These are phyloP conservation scores for Neofusicoccum parvum DNA, from an alignment of 2,329 filamentous ascomycete genomes.

Conservation along the genomic window DNA sequence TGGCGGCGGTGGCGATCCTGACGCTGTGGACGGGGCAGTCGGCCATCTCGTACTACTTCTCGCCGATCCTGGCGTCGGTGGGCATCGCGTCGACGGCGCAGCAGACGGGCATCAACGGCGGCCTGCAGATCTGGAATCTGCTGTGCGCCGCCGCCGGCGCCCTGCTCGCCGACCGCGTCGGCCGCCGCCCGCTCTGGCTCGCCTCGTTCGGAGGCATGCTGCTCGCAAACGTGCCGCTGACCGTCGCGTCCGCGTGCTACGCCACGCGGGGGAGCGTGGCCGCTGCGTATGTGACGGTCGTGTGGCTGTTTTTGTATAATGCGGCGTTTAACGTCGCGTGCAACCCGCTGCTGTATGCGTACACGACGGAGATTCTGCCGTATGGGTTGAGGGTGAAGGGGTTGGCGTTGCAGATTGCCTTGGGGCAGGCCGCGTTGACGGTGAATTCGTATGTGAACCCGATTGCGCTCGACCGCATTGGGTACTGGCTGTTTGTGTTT, in stretches of 20 bases:
- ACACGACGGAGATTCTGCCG: constrained; percentile 39
- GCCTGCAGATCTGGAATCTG: constrained; percentile 45
- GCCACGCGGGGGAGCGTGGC: constrained; percentile 24
- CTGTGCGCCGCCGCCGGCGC: constrained; percentile 40
- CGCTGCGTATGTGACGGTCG: constrained; percentile 33
- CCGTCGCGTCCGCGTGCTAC: constrained; percentile 38
- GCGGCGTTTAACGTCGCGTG: constrained; percentile 48
- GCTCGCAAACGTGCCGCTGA: constrained; percentile 46
- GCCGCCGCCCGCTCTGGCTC: constrained; percentile 49
- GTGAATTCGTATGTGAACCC: constrained; percentile 35
- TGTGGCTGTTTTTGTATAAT: constrained; percentile 36
- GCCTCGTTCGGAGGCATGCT: constrained; percentile 48
- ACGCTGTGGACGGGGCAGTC: constrained; percentile 45
- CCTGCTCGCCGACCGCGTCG: constrained; percentile 45
- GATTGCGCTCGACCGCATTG: constrained; percentile 41
- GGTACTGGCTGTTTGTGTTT: constrained; percentile 26
- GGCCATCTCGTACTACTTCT: constrained; percentile 42
- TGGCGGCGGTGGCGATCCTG: constrained; percentile 40
- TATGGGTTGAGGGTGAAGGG: constrained; percentile 43
- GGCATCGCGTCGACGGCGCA: constrained; percentile 37
- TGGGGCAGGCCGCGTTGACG: constrained; percentile 50
- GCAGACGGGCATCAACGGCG: constrained; percentile 42
- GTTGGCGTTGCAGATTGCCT: constrained; percentile 48
- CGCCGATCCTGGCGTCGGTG: constrained; percentile 36
- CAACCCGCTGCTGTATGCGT: constrained; percentile 36